These are phyloP conservation scores for Pelagophyceae sp. DNA, from an alignment of 352 stramenopile genomes.

Conservation along the genomic window DNA sequence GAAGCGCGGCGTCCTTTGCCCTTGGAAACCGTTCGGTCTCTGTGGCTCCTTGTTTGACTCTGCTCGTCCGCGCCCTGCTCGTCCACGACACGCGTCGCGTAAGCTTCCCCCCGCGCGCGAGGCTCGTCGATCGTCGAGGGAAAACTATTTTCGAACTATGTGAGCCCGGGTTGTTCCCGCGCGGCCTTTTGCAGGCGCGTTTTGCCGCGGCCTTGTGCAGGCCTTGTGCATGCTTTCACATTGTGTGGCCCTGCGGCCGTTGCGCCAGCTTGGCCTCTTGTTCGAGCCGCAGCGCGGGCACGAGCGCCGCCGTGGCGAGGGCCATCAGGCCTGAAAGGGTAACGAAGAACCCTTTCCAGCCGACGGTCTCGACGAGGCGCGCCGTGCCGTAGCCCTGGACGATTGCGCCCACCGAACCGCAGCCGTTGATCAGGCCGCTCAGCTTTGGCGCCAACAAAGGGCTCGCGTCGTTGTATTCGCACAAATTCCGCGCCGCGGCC, in stretches of 20 bases:
- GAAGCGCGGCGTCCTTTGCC: no score
- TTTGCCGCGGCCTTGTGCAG: no score
- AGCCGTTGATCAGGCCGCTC: constrained; percentile 7
- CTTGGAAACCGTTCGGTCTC: no score
- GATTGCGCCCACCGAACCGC: constrained; percentile 12
- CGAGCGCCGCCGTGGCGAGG: background rate
- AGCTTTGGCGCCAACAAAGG: background rate
- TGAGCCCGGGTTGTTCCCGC: no score
- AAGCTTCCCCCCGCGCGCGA: no score
- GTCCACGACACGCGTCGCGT: no score
- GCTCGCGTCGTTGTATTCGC: background rate
- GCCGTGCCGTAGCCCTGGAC: constrained; percentile 9
- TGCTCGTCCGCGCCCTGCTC: no score
- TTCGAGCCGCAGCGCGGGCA: background rate
- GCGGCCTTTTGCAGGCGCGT: no score
- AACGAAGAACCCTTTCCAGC: background rate
- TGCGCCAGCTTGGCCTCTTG: background rate
- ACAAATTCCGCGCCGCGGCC: background rate
- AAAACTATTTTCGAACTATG: no score
- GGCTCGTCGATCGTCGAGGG: no score
- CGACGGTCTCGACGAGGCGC: background rate
- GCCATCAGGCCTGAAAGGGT: background rate
- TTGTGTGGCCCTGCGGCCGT: background rate
- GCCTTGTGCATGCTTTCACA: no score
- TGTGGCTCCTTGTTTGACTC: no score